phyloP scores from a whole-genome alignment of 2,329 filamentous ascomycete genomes.

The Hymenoscyphus linearis region DNA sequence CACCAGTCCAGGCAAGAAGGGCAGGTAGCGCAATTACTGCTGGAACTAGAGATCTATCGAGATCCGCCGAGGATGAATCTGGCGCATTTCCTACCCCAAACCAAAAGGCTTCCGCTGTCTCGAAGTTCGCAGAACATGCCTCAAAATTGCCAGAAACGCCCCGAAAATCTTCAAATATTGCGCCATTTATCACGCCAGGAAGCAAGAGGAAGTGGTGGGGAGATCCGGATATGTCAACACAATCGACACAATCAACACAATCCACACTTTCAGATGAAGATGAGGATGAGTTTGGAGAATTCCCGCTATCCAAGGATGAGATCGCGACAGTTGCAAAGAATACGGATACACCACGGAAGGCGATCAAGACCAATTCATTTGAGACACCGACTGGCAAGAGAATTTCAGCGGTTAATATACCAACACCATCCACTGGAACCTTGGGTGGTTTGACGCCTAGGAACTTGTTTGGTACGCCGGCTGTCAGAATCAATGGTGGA shows the following conservation, averaged over 20 bases:
- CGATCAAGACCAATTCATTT: slow-evolving; percentile 14
- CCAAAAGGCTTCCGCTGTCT: slow-evolving; percentile 21
- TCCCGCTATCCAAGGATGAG: slow-evolving; percentile 21
- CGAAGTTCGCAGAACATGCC: slow-evolving; percentile 5
- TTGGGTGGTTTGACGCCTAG: slow-evolving; percentile 9
- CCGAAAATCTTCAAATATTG: slow-evolving; percentile 21
- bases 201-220: slow-evolving; percentile 28
- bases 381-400: slow-evolving; percentile 28
- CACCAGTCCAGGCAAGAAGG: slow-evolving; percentile 13
- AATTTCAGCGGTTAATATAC: slow-evolving; percentile 20
- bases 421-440: slow-evolving; percentile 24
- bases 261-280: slow-evolving; percentile 2
- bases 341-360: slow-evolving; percentile 26
- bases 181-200: slow-evolving; percentile 20
- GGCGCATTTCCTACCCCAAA: slow-evolving; percentile 21
- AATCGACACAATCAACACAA: neutral
- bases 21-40: slow-evolving; percentile 13
- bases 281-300: slow-evolving; percentile 28
- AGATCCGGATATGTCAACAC: slow-evolving; percentile 12
- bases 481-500: slow-evolving; percentile 13
- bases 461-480: neutral
- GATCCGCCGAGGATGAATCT: slow-evolving; percentile 23
- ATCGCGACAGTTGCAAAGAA: slow-evolving; percentile 18
- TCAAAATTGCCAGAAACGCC: slow-evolving; percentile 21
- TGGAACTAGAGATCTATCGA: slow-evolving; percentile 10